Evolutionary conservation across 2,329 filamentous ascomycete species (phyloP), one percentile per base, ranked within the genome.

Genomic region (Thielaviopsis ethacetica): DNA sequence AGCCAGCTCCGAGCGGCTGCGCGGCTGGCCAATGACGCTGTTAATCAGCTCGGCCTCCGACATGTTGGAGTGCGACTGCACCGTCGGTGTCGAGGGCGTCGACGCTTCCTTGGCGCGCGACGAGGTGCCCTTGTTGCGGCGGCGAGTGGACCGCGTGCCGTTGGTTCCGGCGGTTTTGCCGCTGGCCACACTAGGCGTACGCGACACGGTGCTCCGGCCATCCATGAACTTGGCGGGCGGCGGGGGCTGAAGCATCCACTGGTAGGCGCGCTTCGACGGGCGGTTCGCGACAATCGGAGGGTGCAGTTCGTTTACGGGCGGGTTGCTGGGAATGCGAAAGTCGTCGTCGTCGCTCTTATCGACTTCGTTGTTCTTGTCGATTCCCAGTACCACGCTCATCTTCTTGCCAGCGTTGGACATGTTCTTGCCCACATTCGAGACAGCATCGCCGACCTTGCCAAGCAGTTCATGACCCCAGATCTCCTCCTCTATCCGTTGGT

Each of bases 241-340:
- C 1, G 90, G 89, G 1, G 91, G 91, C 67, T 95, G 88, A 56
- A 95, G 75, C 90, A 96, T 95, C 91, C 91, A 96, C 66, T 78
- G 79, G 58, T 86, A 85, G 61, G 87, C 88, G 58, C 83, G 82
- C 66, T 75, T 82, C 67, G 76, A 78, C 15, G 84, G 86, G 59
- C 81, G 85, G 71, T 83, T 88, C 69, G 81, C 88, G 62, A 93
- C 86, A 56, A 94, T 84, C 2, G 89, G 88, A 5, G 88, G 88
- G 68, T 94, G 88, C 61, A 91, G 80, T 62, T 94, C 88, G 71
- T 94, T 93, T 65, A 94, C 83, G 3, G 87, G 87, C 7, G 85
- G 88, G 65, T 84, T 84, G 61, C 71, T 74, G 44, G 76, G 75
- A 5, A 79, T 72, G 56, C 76, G 75, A 68, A 85, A 85, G 65